Evolutionary conservation across 2,329 filamentous ascomycete genomes (phyloP), one percentile per base, ranked within the genome.

Genomic region (Capronia americana): DNA sequence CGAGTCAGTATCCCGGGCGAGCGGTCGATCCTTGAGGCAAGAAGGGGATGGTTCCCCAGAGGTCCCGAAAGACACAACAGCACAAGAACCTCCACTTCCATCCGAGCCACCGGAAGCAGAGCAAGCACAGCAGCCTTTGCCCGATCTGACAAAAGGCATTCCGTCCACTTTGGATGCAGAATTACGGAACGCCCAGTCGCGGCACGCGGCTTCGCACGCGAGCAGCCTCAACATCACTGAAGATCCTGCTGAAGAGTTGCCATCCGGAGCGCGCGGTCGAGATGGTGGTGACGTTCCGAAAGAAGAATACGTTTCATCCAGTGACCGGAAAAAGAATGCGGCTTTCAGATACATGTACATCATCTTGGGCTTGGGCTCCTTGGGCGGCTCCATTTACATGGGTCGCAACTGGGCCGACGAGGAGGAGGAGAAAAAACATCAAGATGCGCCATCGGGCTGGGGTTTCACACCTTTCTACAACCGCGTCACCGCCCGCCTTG

Each of bases 101-200:
- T 12, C 48, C 20, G 48, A 51, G 48, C 48, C 48, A 56, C 51
- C 44, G n/a, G 23, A 34, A 32, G 50, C 26, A 28, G 41, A 56
- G 28, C 50, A 67, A 71, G 83, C 87, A 26, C 83, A 86, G 60
- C 85, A 89, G 74, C 89, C 92, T 61, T 86, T 97, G 12, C 94
- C 94, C 61, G 93, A 98, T 76, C 84, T 98, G 53, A 95, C 92
- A n/a, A 90, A 94, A 75, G 94, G 94, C 70, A 96, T 98, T 69
- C 94, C 94, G 0, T 97, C 93, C 1, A 97, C 93, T 0, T 85
- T 97, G 63, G 91, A 90, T 64, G 89, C 89, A 66, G 94, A 97
- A 79, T 86, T 90, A 64, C 81, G 82, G 61, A 78, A 77, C 63
- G 76, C 72, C 75, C 82, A 76, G 71, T 71, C 68, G 70, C 80